phyloP scores from a whole-genome alignment of 345 rosid species.

The Eucalyptus polyanthemos region DNA sequence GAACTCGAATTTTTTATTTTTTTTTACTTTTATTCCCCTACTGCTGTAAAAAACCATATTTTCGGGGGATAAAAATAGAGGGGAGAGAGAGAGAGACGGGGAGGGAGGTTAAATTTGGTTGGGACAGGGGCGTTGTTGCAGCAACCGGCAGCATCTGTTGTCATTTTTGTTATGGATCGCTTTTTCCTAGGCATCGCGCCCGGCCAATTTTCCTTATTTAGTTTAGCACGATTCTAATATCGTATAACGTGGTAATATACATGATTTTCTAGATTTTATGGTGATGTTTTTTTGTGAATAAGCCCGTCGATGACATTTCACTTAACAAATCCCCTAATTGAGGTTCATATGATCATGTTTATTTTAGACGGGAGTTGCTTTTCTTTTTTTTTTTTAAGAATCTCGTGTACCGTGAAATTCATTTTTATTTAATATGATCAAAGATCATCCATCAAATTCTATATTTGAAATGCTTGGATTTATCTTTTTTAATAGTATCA shows the following conservation, averaged over 20 bases:
- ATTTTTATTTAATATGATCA: background rate
- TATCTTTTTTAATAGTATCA: no score
- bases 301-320: no score
- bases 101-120: background rate
- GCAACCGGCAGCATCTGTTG: background rate
- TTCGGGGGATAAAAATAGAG: background rate
- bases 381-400: rapidly evolving
- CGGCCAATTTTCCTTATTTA: background rate
- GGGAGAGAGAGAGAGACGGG: background rate
- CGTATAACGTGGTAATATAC: no score
- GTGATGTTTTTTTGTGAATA: no score
- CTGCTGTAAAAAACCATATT: background rate
- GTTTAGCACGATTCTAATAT: background rate
- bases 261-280: background rate
- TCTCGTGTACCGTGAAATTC: background rate
- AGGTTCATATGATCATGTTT: background rate
- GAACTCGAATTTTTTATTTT: background rate
- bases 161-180: background rate
- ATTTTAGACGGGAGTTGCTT: background rate
- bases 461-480: background rate
- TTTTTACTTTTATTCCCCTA: background rate
- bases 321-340: background rate
- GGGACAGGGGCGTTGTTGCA: background rate
- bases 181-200: background rate
- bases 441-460: background rate